Percentiles rank a stretch among this genome's conserved stretches.
Conservation (phyloP, 306 rosid genomes). For the Argentina anserina region DNA sequence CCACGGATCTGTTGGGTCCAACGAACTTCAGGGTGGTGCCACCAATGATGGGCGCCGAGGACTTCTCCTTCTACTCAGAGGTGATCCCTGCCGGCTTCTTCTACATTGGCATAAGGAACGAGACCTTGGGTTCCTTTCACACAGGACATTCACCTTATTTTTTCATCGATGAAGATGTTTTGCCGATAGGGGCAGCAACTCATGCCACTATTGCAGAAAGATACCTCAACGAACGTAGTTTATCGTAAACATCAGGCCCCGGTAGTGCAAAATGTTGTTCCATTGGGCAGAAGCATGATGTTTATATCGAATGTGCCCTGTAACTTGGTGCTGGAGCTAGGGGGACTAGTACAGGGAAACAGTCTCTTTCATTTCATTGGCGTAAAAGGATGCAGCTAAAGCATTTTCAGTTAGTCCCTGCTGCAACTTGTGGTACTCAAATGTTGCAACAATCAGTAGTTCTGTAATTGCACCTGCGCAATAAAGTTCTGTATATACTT, state of each 20-base stretch:
- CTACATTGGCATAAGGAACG: constrained; percentile 79
- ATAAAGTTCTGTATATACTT: background rate
- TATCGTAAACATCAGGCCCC: background rate
- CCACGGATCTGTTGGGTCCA: constrained; percentile 61
- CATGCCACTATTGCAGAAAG: constrained; percentile 91
- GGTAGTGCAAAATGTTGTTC: background rate
- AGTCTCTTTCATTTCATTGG: background rate
- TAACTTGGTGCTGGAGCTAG: background rate
- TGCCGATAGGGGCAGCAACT: constrained; percentile 73
- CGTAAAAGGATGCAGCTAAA: background rate
- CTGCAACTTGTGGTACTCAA: background rate
- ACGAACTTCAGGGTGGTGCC: constrained; percentile 69
- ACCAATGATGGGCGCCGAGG: constrained; percentile 98
- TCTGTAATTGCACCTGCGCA: background rate
- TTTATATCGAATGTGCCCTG: background rate
- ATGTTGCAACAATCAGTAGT: background rate
- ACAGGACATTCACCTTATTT: constrained; percentile 91
- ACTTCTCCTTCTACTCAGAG: constrained; percentile 76
- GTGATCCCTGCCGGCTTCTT: constrained; percentile 71
- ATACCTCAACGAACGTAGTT: constrained; percentile 58
- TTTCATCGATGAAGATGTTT: constrained; percentile 80
- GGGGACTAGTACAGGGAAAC: background rate
- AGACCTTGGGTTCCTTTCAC: constrained; percentile 80
- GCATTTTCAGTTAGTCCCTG: background rate
- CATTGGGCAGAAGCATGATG: background rate